Percentiles rank a stretch among this genome's conserved stretches.
These are phyloP conservation scores for Diplocarpon mali DNA, from an alignment of 2,329 filamentous ascomycete genomes.

Conservation along the genomic window DNA sequence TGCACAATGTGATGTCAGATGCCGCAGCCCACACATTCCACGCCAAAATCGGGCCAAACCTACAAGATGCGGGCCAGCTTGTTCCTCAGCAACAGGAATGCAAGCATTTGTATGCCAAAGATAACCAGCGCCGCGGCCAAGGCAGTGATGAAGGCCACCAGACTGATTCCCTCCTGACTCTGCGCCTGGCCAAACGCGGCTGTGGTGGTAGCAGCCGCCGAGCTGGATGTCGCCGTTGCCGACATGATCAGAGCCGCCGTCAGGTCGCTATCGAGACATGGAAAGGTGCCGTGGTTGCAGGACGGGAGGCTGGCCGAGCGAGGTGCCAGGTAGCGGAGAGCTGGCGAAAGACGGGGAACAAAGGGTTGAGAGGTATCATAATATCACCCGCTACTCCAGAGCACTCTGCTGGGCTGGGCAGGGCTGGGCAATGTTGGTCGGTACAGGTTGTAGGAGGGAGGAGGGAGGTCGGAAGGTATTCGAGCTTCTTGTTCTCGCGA, in stretches of 20 bases:
- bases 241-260: conserved; percentile 1
- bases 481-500: no score
- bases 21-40: no score
- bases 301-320: not conserved
- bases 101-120: conserved; percentile 39
- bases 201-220: not conserved
- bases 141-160: conserved; percentile 26
- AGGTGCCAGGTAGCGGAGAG: no score
- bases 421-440: no score
- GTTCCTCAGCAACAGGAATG: conserved; percentile 69
- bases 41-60: conserved; percentile 25
- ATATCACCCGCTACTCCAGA: no score
- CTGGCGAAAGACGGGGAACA: not conserved
- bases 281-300: not conserved
- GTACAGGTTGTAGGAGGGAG: no score
- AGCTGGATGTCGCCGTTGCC: conserved; percentile 2
- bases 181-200: conserved; percentile 16
- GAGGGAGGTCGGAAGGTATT: no score
- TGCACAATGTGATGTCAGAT: conserved; percentile 27
- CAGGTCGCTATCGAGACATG: conserved; percentile 3
- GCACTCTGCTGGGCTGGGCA: no score
- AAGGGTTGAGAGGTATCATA: no score
- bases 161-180: conserved; percentile 21
- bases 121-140: conserved; percentile 24
- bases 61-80: conserved; percentile 78